A percentile compares a stretch with the other conserved stretches of the same genome.
These are phyloP conservation scores for Macadamia integrifolia DNA, from an alignment of 164 flowering plant species.

Conservation along the genomic window DNA sequence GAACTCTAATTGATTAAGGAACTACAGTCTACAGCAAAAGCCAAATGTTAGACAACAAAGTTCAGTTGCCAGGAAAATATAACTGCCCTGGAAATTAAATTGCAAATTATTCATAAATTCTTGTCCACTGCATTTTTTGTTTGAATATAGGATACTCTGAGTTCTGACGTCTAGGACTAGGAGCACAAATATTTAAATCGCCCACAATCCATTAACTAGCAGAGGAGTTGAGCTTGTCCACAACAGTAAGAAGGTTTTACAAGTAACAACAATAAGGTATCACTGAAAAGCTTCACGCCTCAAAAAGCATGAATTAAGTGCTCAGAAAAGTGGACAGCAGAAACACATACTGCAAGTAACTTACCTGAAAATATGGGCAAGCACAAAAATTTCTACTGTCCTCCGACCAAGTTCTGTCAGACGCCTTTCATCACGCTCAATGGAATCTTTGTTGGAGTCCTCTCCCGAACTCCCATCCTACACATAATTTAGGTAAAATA, in stretches of 20 bases:
- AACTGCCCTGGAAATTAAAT: no score
- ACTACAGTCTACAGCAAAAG: no score
- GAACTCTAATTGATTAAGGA: no score
- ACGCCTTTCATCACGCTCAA: slow-evolving; percentile 96
- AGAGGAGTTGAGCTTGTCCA: not conserved
- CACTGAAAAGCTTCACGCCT: not conserved
- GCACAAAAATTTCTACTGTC: slow-evolving; percentile 90
- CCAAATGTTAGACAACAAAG: no score
- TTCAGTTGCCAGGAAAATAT: no score
- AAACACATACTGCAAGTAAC: not conserved
- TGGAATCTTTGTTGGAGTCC: slow-evolving; percentile 80
- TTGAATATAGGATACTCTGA: no score
- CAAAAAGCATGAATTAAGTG: not conserved
- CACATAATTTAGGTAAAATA: not conserved
- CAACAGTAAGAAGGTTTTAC: not conserved
- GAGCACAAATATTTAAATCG: no score
- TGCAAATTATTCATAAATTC: no score
- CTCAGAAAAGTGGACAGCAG: not conserved
- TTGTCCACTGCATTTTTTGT: no score
- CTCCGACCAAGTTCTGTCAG: slow-evolving; percentile 96
- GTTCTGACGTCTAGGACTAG: no score
- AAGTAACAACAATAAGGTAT: no score
- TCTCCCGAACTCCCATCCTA: slow-evolving; percentile 93
- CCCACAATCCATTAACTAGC: no score
- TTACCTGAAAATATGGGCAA: slow-evolving; percentile 93